Percentiles rank a stretch among this genome's conserved stretches.
phyloP scores from a whole-genome alignment of 2,329 filamentous ascomycete species.

The Cladorrhinum sp. region DNA sequence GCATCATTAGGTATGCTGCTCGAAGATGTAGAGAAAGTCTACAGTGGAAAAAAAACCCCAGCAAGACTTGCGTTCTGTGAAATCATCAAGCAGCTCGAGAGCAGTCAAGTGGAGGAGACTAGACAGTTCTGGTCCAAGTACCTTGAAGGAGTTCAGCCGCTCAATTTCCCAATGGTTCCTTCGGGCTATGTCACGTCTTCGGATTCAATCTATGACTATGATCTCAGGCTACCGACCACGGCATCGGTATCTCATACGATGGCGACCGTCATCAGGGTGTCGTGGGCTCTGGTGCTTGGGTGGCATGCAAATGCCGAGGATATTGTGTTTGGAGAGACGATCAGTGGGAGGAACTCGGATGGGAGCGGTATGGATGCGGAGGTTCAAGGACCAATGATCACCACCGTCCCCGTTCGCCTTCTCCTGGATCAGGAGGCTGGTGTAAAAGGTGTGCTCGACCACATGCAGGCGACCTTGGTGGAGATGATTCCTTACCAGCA shows the following conservation, averaged over 20 bases:
- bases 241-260: neutral
- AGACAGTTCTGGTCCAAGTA: conserved; percentile 41
- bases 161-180: conserved; percentile 4
- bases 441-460: neutral
- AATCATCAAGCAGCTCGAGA: conserved; percentile 46
- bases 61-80: conserved; percentile 45
- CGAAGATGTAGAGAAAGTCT: conserved; percentile 32
- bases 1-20: neutral
- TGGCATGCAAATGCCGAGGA: neutral
- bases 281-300: neutral
- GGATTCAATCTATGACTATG: neutral
- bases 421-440: neutral
- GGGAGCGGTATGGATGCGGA: neutral
- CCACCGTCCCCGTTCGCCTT: conserved; percentile 31
- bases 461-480: neutral
- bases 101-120: conserved; percentile 37
- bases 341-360: neutral
- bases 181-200: conserved; percentile 8
- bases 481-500: conserved; percentile 14
- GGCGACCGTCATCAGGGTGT: conserved; percentile 22
- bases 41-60: conserved; percentile 42
- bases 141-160: neutral
- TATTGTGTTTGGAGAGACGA: neutral
- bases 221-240: neutral
- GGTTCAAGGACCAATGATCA: neutral